These are phyloP conservation scores for Euphorbia lathyris DNA, from an alignment of 345 rosid genomes.

Conservation along the genomic window DNA sequence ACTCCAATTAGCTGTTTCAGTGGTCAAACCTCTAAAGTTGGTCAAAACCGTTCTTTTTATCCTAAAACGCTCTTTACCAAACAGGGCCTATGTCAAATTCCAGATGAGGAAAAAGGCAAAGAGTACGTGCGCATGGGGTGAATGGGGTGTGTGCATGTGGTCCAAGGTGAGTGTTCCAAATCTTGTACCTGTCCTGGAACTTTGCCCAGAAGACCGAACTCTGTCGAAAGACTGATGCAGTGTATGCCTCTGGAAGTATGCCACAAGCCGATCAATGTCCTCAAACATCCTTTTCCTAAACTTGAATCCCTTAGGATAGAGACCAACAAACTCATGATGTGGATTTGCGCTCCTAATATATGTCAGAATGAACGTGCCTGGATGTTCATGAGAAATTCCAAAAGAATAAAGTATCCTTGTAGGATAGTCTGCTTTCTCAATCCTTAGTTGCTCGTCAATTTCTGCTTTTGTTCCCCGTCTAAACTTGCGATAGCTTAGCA, in stretches of 20 bases:
- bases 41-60: too few relatives aligned
- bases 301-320: slow-evolving; percentile 98
- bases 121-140: too few relatives aligned
- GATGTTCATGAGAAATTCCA: slow-evolving; percentile 94
- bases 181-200: too few relatives aligned
- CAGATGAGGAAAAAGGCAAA: not conserved
- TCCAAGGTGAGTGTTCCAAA: too few relatives aligned
- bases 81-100: not conserved
- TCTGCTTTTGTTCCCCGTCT: slow-evolving; percentile 75
- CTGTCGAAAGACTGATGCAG: slow-evolving; percentile 24
- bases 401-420: slow-evolving; percentile 83
- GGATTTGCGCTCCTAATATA: slow-evolving; percentile 94
- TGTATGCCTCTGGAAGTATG: slow-evolving; percentile 93
- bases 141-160: too few relatives aligned
- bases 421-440: slow-evolving; percentile 77
- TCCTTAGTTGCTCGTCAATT: slow-evolving; percentile 74
- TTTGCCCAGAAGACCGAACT: too few relatives aligned
- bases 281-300: slow-evolving; percentile 96
- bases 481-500: slow-evolving; percentile 90
- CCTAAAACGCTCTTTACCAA: too few relatives aligned
- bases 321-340: slow-evolving; percentile 91
- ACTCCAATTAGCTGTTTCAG: too few relatives aligned
- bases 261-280: slow-evolving; percentile 90
- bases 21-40: too few relatives aligned
- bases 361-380: slow-evolving; percentile 90